Conservation (phyloP, 768 basidiomycete genomes). For the Lenzites betulinus region DNA sequence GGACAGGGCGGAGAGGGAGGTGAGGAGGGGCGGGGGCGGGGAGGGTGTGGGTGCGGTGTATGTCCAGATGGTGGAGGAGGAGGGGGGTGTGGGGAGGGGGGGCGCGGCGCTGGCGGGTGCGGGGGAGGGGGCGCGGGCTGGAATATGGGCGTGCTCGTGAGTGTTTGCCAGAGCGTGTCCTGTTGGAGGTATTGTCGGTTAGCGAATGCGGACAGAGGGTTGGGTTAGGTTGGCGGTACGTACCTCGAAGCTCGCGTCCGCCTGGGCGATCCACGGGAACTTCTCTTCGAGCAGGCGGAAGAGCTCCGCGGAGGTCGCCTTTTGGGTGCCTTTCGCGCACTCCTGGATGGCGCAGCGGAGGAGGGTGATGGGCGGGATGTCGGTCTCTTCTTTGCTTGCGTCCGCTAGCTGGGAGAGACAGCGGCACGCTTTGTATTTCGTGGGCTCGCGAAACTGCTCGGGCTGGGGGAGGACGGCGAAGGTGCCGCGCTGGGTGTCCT, state of each 20-base stretch:
- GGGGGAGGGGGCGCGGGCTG: slow-evolving; percentile 24
- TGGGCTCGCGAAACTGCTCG: slow-evolving; percentile 50
- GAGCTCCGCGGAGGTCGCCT: slow-evolving; percentile 58
- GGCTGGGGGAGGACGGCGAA: slow-evolving; percentile 60
- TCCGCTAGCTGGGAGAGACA: slow-evolving; percentile 45
- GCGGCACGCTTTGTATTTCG: slow-evolving; percentile 45
- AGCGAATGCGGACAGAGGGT: neutral
- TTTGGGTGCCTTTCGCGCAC: slow-evolving; percentile 39
- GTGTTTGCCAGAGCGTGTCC: slow-evolving; percentile 61
- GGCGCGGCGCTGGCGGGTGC: neutral
- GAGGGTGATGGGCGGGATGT: slow-evolving; percentile 53
- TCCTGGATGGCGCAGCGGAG: slow-evolving; percentile 66
- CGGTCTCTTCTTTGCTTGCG: slow-evolving; percentile 24
- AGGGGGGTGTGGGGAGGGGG: neutral
- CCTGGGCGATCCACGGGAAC: slow-evolving; percentile 57
- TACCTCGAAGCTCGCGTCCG: slow-evolving; percentile 59
- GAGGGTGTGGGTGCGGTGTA: slow-evolving; percentile 36
- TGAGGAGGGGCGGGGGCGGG: slow-evolving; percentile 33
- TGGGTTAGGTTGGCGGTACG: slow-evolving; percentile 20
- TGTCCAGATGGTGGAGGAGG: slow-evolving; percentile 38
- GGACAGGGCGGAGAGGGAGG: slow-evolving; percentile 27
- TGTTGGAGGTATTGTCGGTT: slow-evolving; percentile 24
- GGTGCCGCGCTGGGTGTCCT: slow-evolving; percentile 54
- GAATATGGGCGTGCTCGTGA: slow-evolving; percentile 56
- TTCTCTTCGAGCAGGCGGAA: slow-evolving; percentile 59